Percentiles rank a stretch among this genome's conserved stretches.
phyloP scores from a whole-genome alignment of 495 filamentous ascomycete species.

The Penicillium turbatum region DNA sequence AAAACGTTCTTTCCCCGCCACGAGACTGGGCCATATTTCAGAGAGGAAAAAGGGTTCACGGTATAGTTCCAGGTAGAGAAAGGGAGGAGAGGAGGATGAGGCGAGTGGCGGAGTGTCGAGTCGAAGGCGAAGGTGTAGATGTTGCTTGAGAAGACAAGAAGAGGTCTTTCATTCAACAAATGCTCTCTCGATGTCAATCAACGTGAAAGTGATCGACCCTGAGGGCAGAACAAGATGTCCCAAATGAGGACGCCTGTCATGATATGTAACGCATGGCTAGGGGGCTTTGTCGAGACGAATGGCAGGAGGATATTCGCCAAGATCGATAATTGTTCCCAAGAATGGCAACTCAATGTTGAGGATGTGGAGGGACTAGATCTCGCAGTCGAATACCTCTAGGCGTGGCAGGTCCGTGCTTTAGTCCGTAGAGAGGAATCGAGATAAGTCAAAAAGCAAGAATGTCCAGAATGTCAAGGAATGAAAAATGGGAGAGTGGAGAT shows the following conservation, averaged over 20 bases:
- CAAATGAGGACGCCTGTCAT: constrained; percentile 40
- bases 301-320: constrained; percentile 19
- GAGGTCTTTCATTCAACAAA: constrained; percentile 15
- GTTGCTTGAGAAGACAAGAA: constrained; percentile 3
- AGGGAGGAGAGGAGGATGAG: not conserved
- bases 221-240: constrained; percentile 32
- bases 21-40: constrained; percentile 40
- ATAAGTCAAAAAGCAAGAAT: constrained; percentile 10
- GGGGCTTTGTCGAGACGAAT: constrained; percentile 16
- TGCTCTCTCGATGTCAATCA: constrained; percentile 37
- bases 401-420: constrained; percentile 22
- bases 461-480: constrained; percentile 23
- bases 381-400: constrained; percentile 14
- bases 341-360: constrained; percentile 34
- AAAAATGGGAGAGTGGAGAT: constrained; percentile 16
- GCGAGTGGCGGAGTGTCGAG: constrained; percentile 7
- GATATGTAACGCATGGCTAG: constrained; percentile 43
- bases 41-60: not conserved
- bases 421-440: constrained; percentile 2
- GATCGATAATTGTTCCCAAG: constrained; percentile 27
- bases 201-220: constrained; percentile 29
- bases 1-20: constrained; percentile 37
- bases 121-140: constrained; percentile 9
- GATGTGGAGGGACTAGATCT: constrained; percentile 28
- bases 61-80: not conserved